Percentiles rank a stretch among this genome's conserved stretches.
Conservation (phyloP, 306 rosid species). For the Acacia crassicarpa region DNA sequence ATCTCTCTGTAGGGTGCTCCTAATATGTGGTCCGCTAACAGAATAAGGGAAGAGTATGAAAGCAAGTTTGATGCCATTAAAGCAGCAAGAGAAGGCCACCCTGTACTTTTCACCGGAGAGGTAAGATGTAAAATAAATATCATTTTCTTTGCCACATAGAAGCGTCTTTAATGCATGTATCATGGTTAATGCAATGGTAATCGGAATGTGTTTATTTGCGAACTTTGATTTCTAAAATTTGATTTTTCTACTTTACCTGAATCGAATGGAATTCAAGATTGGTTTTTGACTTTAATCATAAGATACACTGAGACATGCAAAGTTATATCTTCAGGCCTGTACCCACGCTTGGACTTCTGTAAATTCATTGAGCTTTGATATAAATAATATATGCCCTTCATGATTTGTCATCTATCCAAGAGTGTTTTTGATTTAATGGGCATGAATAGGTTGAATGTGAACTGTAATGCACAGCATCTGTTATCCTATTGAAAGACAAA, state of each 20-base stretch:
- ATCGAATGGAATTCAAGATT: neutral
- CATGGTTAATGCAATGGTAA: neutral
- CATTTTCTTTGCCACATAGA: constrained; percentile 3
- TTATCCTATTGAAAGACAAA: neutral
- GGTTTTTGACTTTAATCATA: neutral
- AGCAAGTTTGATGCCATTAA: constrained; percentile 62
- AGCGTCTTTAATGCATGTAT: neutral
- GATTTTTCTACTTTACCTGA: constrained; percentile 5
- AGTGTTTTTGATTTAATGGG: neutral
- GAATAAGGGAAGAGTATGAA: constrained; percentile 59
- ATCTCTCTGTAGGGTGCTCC: constrained; percentile 64
- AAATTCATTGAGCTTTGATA: neutral
- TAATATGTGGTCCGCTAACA: constrained; percentile 75
- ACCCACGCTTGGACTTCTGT: neutral
- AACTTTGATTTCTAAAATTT: constrained; percentile 11
- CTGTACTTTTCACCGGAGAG: constrained; percentile 81
- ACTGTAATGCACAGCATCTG: neutral
- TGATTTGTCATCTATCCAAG: neutral
- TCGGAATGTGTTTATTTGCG: constrained; percentile 2
- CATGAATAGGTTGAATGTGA: constrained; percentile 14
- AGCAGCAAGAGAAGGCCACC: constrained; percentile 67
- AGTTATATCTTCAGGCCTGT: neutral
- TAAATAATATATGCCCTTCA: constrained; percentile 18
- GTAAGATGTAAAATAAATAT: constrained; percentile 39
- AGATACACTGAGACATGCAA: neutral